A percentile compares a stretch with the other conserved stretches of the same genome.
phyloP scores from a whole-genome alignment of 257 asterid species.

The Solanum corneliomulleri region DNA sequence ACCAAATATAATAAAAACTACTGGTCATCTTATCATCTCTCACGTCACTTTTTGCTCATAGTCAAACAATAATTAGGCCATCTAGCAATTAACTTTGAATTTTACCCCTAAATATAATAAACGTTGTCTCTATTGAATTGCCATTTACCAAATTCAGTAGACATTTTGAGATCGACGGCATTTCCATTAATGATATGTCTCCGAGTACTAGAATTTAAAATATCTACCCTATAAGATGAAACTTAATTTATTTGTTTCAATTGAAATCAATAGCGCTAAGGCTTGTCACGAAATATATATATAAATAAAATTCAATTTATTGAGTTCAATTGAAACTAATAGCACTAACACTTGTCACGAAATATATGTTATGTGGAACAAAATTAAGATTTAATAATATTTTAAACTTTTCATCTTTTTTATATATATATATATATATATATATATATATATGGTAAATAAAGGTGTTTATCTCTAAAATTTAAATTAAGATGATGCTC shows the following conservation, averaged over 20 bases:
- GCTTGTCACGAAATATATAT: not conserved
- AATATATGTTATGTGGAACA: too few species aligned
- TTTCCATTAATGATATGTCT: not conserved
- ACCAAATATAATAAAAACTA: not conserved
- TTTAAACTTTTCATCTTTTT: too few species aligned
- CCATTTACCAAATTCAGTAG: not conserved
- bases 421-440: too few species aligned
- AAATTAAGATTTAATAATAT: too few species aligned
- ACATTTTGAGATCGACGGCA: not conserved
- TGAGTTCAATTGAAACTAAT: not conserved
- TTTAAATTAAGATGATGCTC: not conserved
- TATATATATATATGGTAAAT: not conserved
- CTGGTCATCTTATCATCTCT: not conserved
- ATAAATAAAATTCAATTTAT: too few species aligned
- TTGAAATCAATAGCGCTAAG: not conserved
- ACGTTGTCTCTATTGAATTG: not conserved
- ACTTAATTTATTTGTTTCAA: not conserved
- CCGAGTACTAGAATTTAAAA: not conserved
- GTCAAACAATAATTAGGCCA: constrained; percentile 11
- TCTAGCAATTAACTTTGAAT: constrained; percentile 1
- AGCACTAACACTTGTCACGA: not conserved
- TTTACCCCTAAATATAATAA: not conserved
- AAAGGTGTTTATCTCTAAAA: not conserved
- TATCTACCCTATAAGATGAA: not conserved
- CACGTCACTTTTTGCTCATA: not conserved